Conservation (phyloP, 176 grass and related monocot species). For the Carex parvula region DNA sequence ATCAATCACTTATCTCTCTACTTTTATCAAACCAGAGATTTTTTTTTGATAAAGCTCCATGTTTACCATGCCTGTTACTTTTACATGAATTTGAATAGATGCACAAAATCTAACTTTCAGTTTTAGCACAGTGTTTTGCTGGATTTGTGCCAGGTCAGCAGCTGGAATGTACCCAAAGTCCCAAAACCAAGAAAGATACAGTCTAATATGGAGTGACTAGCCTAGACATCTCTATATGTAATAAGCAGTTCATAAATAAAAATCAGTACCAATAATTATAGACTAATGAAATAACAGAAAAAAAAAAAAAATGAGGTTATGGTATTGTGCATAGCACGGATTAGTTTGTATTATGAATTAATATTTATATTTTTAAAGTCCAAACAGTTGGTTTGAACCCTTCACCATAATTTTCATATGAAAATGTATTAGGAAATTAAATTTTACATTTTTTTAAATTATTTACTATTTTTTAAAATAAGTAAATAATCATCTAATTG, state of each 20-base stretch:
- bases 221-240: background rate
- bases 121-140: background rate
- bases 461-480: too few species aligned
- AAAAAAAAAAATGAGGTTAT: background rate
- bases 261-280: background rate
- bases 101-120: background rate
- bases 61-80: slow-evolving; percentile 10
- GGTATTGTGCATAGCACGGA: too few species aligned
- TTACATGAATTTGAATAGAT: background rate
- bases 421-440: too few species aligned
- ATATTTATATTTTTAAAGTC: too few species aligned
- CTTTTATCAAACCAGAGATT: slow-evolving; percentile 10
- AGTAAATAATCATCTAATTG: too few species aligned
- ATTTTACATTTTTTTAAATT: too few species aligned
- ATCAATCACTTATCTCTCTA: slow-evolving; percentile 6
- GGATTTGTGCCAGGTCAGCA: background rate
- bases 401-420: too few species aligned
- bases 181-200: background rate
- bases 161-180: background rate
- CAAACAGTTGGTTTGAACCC: too few species aligned
- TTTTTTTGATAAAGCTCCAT: slow-evolving; percentile 13
- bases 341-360: too few species aligned
- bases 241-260: background rate
- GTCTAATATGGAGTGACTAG: background rate
- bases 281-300: background rate